Conservation (phyloP, 2,329 filamentous ascomycete genomes). For the Aspergillus nomiae region DNA sequence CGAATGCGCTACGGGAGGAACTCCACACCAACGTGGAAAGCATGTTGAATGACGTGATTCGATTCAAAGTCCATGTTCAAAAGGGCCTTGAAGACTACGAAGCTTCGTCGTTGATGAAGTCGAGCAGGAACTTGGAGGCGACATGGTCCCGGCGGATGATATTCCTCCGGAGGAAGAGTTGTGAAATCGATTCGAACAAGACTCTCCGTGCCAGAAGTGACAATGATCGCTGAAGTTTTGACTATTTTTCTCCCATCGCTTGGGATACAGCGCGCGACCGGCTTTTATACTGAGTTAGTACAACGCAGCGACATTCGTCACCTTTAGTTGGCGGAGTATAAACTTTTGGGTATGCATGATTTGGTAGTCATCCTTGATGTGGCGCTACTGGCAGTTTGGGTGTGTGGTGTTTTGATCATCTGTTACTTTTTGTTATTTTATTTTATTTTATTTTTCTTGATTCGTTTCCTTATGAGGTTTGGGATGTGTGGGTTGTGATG, state of each 20-base stretch:
- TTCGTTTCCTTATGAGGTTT: not conserved
- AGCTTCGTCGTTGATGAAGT: slow-evolving; percentile 89
- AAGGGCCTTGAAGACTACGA: slow-evolving; percentile 93
- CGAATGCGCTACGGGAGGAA: slow-evolving; percentile 85
- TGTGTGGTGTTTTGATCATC: not conserved
- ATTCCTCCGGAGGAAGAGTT: slow-evolving; percentile 13
- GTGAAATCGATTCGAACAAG: slow-evolving; percentile 5
- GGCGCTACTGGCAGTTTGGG: slow-evolving; percentile 9
- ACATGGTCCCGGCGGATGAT: slow-evolving; percentile 48
- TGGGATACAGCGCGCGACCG: not conserved
- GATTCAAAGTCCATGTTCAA: slow-evolving; percentile 97
- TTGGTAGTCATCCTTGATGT: slow-evolving; percentile 2
- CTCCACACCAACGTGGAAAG: slow-evolving; percentile 96
- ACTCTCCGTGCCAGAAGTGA: slow-evolving; percentile 11
- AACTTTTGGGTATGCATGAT: not conserved
- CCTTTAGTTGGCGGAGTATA: not conserved
- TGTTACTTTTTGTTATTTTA: not conserved
- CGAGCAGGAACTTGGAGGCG: slow-evolving; percentile 76
- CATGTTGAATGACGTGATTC: slow-evolving; percentile 95
- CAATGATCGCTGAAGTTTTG: not conserved
- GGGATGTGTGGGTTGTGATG: not conserved
- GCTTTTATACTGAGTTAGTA: not conserved
- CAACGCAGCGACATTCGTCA: not conserved
- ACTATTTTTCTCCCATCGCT: not conserved
- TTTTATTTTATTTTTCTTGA: not conserved